phyloP scores from a whole-genome alignment of 306 rosid species.

The Mimosa bimucronata region DNA sequence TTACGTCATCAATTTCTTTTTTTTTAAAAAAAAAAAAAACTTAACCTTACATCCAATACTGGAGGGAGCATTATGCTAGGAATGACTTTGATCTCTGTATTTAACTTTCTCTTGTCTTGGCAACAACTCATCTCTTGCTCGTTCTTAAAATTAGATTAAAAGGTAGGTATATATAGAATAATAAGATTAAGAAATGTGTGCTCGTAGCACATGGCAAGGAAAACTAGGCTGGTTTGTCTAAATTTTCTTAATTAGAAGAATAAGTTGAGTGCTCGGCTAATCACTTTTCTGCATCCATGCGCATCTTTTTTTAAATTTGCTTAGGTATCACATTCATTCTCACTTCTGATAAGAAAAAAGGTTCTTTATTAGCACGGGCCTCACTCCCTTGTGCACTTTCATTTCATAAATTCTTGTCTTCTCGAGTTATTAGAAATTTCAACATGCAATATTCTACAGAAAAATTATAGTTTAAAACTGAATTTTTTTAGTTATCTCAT shows the following conservation, averaged over 20 bases:
- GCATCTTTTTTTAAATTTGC: constrained; percentile 11
- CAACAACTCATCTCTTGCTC: background rate
- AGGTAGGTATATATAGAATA: background rate
- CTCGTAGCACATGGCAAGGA: constrained; percentile 39
- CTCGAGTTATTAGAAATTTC: background rate
- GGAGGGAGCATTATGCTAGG: no score
- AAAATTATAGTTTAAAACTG: background rate
- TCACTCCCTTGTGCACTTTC: background rate
- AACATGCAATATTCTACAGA: background rate
- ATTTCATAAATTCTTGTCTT: background rate
- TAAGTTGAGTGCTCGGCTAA: background rate
- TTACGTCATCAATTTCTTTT: no score
- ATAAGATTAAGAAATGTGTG: constrained; percentile 13
- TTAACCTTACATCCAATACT: no score
- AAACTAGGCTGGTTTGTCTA: constrained; percentile 27
- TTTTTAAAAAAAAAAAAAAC: no score
- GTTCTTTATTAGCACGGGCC: constrained; percentile 29
- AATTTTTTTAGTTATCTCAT: background rate
- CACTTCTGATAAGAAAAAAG: background rate
- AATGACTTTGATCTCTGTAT: background rate
- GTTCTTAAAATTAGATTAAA: background rate
- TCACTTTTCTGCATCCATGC: background rate
- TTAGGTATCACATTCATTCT: constrained; percentile 33
- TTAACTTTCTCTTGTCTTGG: constrained; percentile 18
- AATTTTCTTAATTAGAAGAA: constrained; percentile 33